These are phyloP conservation scores for Gardenia jasminoides DNA, from an alignment of 257 asterid species.

Conservation along the genomic window DNA sequence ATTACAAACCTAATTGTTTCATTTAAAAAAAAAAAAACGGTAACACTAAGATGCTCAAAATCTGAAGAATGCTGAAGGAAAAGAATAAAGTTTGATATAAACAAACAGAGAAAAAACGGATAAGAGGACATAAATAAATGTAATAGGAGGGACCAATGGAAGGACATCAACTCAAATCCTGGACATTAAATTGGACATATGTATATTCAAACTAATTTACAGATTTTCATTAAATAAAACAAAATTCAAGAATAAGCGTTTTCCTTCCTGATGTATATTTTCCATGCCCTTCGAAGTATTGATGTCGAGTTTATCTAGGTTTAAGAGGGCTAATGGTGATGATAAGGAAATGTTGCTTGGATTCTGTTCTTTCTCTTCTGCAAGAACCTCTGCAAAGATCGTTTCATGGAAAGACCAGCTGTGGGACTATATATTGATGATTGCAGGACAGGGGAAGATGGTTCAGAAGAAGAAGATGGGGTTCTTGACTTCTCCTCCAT, in stretches of 20 bases:
- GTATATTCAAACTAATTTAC: background rate
- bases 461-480: background rate
- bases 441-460: conserved; percentile 11
- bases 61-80: no score
- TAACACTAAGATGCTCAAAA: no score
- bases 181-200: no score
- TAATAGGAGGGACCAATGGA: no score
- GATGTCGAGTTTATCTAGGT: background rate
- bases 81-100: no score
- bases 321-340: conserved; percentile 3
- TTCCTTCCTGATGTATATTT: no score
- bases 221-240: background rate
- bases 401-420: conserved; percentile 20
- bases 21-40: no score
- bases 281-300: background rate
- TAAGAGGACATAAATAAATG: no score
- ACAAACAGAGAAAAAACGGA: no score
- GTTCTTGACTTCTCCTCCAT: conserved; percentile 3
- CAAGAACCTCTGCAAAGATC: conserved; percentile 29
- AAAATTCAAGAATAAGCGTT: no score
- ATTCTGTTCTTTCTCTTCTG: conserved; percentile 30
- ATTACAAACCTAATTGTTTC: no score
- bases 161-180: no score
- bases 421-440: conserved; percentile 6
- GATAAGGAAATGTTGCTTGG: conserved; percentile 20